These are phyloP conservation scores for Naganishia liquefaciens DNA, from an alignment of 1,284 basidiomycete species.

Conservation along the genomic window DNA sequence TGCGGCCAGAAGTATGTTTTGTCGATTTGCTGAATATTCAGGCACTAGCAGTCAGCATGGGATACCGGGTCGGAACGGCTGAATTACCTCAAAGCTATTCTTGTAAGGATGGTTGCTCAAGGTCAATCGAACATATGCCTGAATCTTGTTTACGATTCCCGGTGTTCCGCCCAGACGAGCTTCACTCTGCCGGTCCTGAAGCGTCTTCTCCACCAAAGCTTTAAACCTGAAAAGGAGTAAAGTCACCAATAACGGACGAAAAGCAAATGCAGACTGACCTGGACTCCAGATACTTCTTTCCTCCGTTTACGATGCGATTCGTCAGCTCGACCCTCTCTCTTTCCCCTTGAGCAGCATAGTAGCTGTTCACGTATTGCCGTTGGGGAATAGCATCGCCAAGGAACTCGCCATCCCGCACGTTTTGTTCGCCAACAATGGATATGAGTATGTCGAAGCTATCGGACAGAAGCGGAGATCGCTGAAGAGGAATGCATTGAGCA, in stretches of 20 bases:
- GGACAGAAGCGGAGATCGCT: constrained; percentile 41
- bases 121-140: constrained; percentile 77
- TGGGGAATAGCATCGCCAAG: constrained; percentile 42
- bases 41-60: constrained; percentile 15
- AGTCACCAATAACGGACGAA: not conserved
- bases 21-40: constrained; percentile 64
- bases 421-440: constrained; percentile 51
- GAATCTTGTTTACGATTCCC: constrained; percentile 81
- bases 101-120: constrained; percentile 81
- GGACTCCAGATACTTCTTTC: constrained; percentile 59
- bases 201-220: constrained; percentile 19
- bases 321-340: constrained; percentile 36
- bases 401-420: constrained; percentile 45
- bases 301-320: constrained; percentile 45
- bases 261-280: constrained; percentile 53
- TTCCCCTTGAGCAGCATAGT: constrained; percentile 43
- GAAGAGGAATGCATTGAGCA: constrained; percentile 15
- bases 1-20: constrained; percentile 90
- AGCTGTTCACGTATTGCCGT: constrained; percentile 57
- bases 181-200: constrained; percentile 30
- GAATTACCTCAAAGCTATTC: constrained; percentile 73
- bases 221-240: constrained; percentile 6
- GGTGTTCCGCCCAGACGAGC: constrained; percentile 79
- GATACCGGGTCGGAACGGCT: constrained; percentile 1
- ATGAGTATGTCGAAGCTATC: constrained; percentile 53